phyloP scores from a whole-genome alignment of 108 stramenopile species.

The Conticribra guillardii region DNA sequence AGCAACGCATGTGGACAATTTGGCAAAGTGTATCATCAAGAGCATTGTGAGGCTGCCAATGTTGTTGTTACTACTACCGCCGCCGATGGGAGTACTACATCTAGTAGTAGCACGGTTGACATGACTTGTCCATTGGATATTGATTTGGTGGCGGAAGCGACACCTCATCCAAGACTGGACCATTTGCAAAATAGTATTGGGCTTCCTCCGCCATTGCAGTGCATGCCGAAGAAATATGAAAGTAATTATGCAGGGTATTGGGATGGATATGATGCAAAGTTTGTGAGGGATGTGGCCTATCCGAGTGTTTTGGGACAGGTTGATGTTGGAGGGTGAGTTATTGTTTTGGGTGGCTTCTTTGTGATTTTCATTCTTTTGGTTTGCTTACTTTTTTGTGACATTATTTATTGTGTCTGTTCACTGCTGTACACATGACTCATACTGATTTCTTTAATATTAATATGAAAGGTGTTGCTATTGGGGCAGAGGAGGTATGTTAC shows the following conservation, averaged over 20 bases:
- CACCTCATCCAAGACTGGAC: conserved; percentile 29
- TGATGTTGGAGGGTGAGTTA: conserved; percentile 42
- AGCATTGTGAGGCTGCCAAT: not conserved
- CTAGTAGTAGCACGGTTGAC: conserved; percentile 1
- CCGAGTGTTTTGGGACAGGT: conserved; percentile 31
- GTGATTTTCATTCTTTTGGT: too few relatives aligned
- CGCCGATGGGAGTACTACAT: not conserved
- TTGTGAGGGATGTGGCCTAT: conserved; percentile 34
- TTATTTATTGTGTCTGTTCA: too few relatives aligned
- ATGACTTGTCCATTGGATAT: conserved; percentile 34
- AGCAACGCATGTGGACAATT: conserved; percentile 47
- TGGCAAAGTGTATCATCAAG: conserved; percentile 32
- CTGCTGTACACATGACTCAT: too few relatives aligned
- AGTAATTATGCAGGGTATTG: conserved; percentile 27
- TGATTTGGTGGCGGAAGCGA: conserved; percentile 25
- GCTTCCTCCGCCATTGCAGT: conserved; percentile 29
- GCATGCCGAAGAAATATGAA: conserved; percentile 8
- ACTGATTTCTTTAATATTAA: too few relatives aligned
- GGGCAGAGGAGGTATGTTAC: conserved; percentile 15
- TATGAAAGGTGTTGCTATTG: conserved; percentile 43
- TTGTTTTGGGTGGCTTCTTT: too few relatives aligned
- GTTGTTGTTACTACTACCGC: not conserved
- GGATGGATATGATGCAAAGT: conserved; percentile 33
- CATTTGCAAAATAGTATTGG: not conserved
- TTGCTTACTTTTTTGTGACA: too few relatives aligned